Percentiles rank a stretch among this genome's conserved stretches.
These are phyloP conservation scores for Zychaea mexicana DNA, from an alignment of 371 early-diverging fungal genomes.

Conservation along the genomic window DNA sequence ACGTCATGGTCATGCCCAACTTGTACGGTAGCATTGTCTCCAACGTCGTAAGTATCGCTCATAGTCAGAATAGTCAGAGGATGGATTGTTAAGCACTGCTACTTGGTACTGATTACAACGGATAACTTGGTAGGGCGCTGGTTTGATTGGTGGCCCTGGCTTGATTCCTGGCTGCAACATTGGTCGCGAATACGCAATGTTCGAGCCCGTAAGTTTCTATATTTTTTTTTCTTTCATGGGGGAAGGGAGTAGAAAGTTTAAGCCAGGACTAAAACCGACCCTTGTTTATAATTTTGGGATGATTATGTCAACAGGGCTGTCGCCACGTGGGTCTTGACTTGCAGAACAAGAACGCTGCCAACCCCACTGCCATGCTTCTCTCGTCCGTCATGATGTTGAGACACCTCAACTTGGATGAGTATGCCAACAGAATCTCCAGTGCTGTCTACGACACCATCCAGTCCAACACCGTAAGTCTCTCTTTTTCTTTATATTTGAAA, in stretches of 20 bases:
- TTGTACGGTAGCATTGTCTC: conserved; percentile 97
- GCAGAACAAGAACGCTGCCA: conserved; percentile 86
- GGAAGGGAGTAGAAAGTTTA: neutral
- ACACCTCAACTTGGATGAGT: conserved; percentile 82
- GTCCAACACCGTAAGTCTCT: conserved; percentile 38
- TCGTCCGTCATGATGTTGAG: conserved; percentile 96
- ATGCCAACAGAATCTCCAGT: conserved; percentile 83
- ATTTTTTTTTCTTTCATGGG: neutral
- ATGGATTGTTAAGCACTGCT: too few species aligned
- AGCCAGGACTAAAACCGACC: neutral
- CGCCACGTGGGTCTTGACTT: conserved; percentile 96
- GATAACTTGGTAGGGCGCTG: conserved; percentile 88
- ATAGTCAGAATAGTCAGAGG: neutral
- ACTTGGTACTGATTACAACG: too few species aligned
- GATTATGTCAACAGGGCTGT: conserved; percentile 63
- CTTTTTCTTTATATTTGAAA: conserved; percentile 26
- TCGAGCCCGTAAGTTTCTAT: conserved; percentile 79
- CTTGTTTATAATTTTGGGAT: neutral
- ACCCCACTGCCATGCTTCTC: conserved; percentile 95
- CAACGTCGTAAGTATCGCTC: conserved; percentile 67
- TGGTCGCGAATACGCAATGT: conserved; percentile 94
- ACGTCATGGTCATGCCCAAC: conserved; percentile 98
- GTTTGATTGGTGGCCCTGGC: conserved; percentile 94
- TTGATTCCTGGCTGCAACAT: conserved; percentile 95
- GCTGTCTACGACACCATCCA: conserved; percentile 86